Evolutionary conservation across 2,329 filamentous ascomycete genomes (phyloP).

Genomic region (Verticillium zaregamsianum): DNA sequence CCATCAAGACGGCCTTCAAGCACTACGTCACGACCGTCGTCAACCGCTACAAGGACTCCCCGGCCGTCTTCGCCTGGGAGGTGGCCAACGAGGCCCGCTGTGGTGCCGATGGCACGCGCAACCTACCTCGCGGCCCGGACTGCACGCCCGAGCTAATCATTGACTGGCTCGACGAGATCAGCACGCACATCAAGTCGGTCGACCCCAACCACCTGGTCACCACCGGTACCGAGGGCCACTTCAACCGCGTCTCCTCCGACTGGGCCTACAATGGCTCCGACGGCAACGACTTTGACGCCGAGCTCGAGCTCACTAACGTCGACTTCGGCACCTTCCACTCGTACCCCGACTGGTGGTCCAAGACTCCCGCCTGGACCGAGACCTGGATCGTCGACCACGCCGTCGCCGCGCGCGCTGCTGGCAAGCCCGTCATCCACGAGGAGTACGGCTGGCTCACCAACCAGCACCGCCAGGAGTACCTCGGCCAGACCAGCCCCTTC

Average conservation of each 20-base stretch:
- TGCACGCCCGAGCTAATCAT: conserved; percentile 39
- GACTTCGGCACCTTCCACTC: conserved; percentile 53
- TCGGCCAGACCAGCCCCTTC: conserved; percentile 35
- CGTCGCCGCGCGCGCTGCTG: conserved; percentile 30
- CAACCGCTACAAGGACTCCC: conserved; percentile 52
- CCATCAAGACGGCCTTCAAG: conserved; percentile 49
- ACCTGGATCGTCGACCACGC: conserved; percentile 54
- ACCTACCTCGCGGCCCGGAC: conserved; percentile 34
- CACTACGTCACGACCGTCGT: conserved; percentile 58
- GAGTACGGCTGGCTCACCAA: conserved; percentile 52
- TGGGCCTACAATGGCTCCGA: conserved; percentile 43
- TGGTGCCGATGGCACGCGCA: conserved; percentile 39
- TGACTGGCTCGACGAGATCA: conserved; percentile 50
- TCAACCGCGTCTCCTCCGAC: conserved; percentile 38
- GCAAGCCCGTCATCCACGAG: conserved; percentile 52
- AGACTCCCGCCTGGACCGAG: conserved; percentile 46
- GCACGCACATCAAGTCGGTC: conserved; percentile 47
- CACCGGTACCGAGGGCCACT: conserved; percentile 55
- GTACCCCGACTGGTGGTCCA: conserved; percentile 53
- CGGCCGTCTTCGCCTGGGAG: conserved; percentile 64
- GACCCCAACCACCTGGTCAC: conserved; percentile 51
- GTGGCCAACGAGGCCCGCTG: conserved; percentile 58
- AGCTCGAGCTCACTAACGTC: conserved; percentile 41
- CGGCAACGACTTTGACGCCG: conserved; percentile 49
- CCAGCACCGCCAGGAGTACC: conserved; percentile 41